These are phyloP conservation scores for Talaromyces funiculosus DNA, from an alignment of 2,329 filamentous ascomycete genomes.

Conservation along the genomic window DNA sequence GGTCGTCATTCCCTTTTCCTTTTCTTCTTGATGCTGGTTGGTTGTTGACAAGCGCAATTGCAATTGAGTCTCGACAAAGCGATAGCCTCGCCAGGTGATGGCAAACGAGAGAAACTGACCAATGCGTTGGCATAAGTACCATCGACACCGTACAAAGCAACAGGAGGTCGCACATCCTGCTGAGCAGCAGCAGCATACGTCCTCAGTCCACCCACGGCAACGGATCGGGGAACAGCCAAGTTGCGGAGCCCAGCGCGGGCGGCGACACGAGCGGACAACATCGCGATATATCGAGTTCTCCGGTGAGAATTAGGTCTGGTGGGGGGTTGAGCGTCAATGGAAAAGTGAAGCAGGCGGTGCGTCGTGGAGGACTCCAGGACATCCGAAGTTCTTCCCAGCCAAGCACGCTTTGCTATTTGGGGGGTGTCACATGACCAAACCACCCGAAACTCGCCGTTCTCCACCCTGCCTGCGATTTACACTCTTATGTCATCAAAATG, in stretches of 20 bases:
- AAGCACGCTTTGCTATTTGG: not conserved
- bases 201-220: conserved; percentile 50
- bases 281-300: conserved; percentile 23
- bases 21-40: not conserved
- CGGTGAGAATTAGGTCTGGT: not conserved
- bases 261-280: conserved; percentile 53
- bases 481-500: not conserved
- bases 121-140: conserved; percentile 97
- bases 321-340: conserved; percentile 2
- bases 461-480: not conserved
- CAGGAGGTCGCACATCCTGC: conserved; percentile 71
- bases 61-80: not conserved
- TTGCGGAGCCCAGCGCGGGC: conserved; percentile 49
- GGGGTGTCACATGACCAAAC: not conserved
- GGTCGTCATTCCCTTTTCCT: not conserved
- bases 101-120: conserved; percentile 62
- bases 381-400: conserved; percentile 13
- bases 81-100: no score
- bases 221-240: conserved; percentile 32
- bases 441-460: conserved; percentile 13
- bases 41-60: not conserved
- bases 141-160: conserved; percentile 90
- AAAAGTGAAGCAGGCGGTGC: not conserved
- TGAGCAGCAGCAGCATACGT: conserved; percentile 62
- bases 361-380: conserved; percentile 9